phyloP scores from a whole-genome alignment of 2,329 filamentous ascomycete genomes.

The Cercospora sojina region DNA sequence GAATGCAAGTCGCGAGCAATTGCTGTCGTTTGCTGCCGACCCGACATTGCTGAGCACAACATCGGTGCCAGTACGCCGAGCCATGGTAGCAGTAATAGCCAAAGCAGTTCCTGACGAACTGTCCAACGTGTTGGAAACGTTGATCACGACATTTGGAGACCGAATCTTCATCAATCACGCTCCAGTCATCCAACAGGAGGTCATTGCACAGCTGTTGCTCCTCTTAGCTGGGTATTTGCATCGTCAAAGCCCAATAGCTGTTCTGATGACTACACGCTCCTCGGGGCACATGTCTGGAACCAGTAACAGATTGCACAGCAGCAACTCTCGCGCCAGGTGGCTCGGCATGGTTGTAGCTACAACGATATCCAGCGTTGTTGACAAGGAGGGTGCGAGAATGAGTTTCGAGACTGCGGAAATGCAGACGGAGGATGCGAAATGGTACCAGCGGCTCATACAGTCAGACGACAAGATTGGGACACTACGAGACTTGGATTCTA shows the following conservation, averaged over 20 bases:
- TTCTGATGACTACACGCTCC: conserved; percentile 69
- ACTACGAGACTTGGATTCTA: conserved; percentile 50
- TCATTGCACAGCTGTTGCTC: conserved; percentile 75
- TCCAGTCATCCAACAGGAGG: conserved; percentile 84
- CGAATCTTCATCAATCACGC: conserved; percentile 83
- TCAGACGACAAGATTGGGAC: conserved; percentile 64
- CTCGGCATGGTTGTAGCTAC: conserved; percentile 87
- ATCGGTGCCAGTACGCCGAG: conserved; percentile 30
- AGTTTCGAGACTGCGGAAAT: conserved; percentile 83
- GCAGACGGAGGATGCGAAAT: conserved; percentile 67
- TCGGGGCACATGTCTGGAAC: conserved; percentile 72
- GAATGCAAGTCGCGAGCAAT: conserved; percentile 20
- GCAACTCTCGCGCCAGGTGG: conserved; percentile 72
- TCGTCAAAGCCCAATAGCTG: conserved; percentile 62
- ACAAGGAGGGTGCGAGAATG: conserved; percentile 67
- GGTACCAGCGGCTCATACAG: conserved; percentile 68
- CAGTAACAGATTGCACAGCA: conserved; percentile 78
- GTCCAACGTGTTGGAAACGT: conserved; percentile 65
- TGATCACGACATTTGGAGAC: conserved; percentile 75
- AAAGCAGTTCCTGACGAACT: conserved; percentile 29
- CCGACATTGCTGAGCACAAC: conserved; percentile 25
- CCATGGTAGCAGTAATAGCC: conserved; percentile 32
- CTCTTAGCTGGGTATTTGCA: conserved; percentile 75
- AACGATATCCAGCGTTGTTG: conserved; percentile 63
- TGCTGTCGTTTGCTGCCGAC: conserved; percentile 29